A percentile compares a stretch with the other conserved stretches of the same genome.
These are phyloP conservation scores for Fonsecaea pedrosoi DNA, from an alignment of 2,329 filamentous ascomycete genomes.

Conservation along the genomic window DNA sequence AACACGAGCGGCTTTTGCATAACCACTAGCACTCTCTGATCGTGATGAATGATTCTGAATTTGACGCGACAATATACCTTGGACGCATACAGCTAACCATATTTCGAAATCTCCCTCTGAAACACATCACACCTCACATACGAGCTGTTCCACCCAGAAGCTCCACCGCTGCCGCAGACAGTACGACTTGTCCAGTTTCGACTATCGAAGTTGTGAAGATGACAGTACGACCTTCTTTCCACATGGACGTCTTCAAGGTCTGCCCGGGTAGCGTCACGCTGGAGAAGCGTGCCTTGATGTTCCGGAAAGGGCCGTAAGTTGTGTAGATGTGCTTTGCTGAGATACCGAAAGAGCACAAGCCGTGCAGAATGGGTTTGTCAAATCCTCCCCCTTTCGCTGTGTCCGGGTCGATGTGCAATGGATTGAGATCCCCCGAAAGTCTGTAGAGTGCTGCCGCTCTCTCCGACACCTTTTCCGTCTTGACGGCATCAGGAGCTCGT, in stretches of 20 bases:
- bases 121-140: too few relatives aligned
- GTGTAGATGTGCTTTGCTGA: constrained; percentile 87
- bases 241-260: constrained; percentile 90
- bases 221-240: constrained; percentile 60
- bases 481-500: constrained; percentile 76
- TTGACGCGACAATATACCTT: too few relatives aligned
- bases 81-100: too few relatives aligned
- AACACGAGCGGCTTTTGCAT: too few relatives aligned
- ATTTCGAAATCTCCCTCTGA: too few relatives aligned
- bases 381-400: constrained; percentile 96
- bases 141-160: too few relatives aligned
- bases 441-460: constrained; percentile 94
- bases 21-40: too few relatives aligned
- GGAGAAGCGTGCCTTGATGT: constrained; percentile 89
- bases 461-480: constrained; percentile 83
- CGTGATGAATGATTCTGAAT: too few relatives aligned
- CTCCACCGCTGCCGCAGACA: too few relatives aligned
- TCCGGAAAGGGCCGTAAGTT: constrained; percentile 81
- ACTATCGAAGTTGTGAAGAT: background rate
- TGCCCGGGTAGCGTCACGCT: constrained; percentile 74
- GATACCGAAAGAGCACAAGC: constrained; percentile 90
- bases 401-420: constrained; percentile 89
- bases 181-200: background rate
- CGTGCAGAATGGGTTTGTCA: constrained; percentile 90
- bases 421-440: constrained; percentile 92